A percentile compares a stretch with the other conserved stretches of the same genome.
Conservation (phyloP, 495 filamentous ascomycete species). For the Penicillium argentinense region DNA sequence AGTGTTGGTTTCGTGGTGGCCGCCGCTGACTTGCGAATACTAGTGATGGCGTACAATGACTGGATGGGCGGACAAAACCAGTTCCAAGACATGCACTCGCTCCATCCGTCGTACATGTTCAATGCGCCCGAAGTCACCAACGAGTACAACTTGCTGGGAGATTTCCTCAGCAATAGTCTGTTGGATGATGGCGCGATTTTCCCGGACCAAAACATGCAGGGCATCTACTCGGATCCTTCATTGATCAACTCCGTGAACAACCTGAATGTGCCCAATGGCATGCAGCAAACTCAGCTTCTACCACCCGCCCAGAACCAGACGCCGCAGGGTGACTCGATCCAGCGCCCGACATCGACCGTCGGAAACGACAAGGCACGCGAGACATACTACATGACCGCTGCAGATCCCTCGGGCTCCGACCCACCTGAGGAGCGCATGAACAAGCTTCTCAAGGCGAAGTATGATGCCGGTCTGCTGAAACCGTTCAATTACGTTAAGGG, state of each 20-base stretch:
- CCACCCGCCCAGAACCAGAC: slow-evolving; percentile 42
- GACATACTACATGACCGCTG: slow-evolving; percentile 92
- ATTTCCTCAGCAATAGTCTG: slow-evolving; percentile 87
- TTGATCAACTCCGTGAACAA: slow-evolving; percentile 52
- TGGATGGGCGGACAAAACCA: slow-evolving; percentile 75
- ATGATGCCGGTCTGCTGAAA: slow-evolving; percentile 88
- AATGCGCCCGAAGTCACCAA: slow-evolving; percentile 89
- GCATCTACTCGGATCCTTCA: slow-evolving; percentile 55
- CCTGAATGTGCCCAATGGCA: slow-evolving; percentile 29
- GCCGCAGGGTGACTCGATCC: slow-evolving; percentile 55
- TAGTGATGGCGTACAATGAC: slow-evolving; percentile 65
- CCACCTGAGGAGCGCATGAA: slow-evolving; percentile 94
- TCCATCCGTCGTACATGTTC: slow-evolving; percentile 94
- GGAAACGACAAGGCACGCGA: slow-evolving; percentile 83
- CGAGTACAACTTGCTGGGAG: slow-evolving; percentile 94
- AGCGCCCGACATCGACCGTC: slow-evolving; percentile 57
- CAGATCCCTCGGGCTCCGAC: slow-evolving; percentile 89
- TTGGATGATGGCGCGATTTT: slow-evolving; percentile 74
- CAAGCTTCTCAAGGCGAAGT: slow-evolving; percentile 90
- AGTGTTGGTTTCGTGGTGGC: not conserved
- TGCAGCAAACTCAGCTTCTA: slow-evolving; percentile 37
- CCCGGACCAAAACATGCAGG: slow-evolving; percentile 59
- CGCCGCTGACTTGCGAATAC: slow-evolving; percentile 27
- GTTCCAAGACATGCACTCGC: slow-evolving; percentile 91
- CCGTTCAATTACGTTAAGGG: slow-evolving; percentile 99